Percentiles rank a stretch among this genome's conserved stretches.
Evolutionary conservation across 108 stramenopile genomes (phyloP).

Genomic region (Craspedostauros australis): DNA sequence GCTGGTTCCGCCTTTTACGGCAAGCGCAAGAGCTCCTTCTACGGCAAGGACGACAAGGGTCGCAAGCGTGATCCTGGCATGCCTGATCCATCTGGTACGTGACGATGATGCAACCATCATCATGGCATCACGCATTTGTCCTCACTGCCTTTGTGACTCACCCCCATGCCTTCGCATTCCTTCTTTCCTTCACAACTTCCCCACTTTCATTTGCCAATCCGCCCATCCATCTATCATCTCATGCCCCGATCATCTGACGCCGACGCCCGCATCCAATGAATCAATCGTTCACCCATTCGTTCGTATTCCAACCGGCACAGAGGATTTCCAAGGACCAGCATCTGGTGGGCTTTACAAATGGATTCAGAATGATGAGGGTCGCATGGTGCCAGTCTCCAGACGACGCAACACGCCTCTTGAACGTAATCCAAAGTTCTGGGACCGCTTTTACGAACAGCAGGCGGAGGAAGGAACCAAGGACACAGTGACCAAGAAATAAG

Average conservation of each 20-base stretch:
- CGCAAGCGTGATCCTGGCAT: constrained; percentile 50
- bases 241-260: background rate
- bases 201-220: background rate
- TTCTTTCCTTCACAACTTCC: background rate
- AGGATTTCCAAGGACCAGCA: constrained; percentile 77
- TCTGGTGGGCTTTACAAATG: constrained; percentile 77
- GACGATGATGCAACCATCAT: background rate
- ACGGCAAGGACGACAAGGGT: constrained; percentile 54
- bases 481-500: no score
- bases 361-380: constrained; percentile 66
- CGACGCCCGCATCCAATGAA: background rate
- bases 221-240: background rate
- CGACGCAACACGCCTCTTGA: no score
- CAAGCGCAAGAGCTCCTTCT: constrained; percentile 21
- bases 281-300: background rate
- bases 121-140: background rate
- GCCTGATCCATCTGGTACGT: constrained; percentile 33
- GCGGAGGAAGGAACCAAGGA: no score
- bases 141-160: background rate
- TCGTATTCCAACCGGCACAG: constrained; percentile 3
- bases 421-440: no score
- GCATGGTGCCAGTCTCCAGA: constrained; percentile 64
- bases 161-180: background rate
- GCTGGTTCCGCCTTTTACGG: no score
- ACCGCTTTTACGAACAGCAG: no score